Percentiles rank a stretch among this genome's conserved stretches.
Conservation (phyloP, 768 basidiomycete species). For the Coprinellus micaceus region DNA sequence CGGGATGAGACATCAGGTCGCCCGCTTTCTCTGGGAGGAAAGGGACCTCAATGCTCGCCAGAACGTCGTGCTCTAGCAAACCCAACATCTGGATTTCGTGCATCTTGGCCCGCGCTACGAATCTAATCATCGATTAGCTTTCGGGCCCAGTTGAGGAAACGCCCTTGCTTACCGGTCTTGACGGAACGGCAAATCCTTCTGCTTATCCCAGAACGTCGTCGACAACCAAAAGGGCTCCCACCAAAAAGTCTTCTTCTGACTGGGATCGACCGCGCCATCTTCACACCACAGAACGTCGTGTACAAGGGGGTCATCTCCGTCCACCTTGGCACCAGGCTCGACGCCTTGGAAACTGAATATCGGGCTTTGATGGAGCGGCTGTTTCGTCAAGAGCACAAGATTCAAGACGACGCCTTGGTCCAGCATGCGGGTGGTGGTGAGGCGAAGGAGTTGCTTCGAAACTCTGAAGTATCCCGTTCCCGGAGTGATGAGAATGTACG, state of each 20-base stretch:
- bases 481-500: slow-evolving; percentile 84
- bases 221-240: slow-evolving; percentile 90
- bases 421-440: slow-evolving; percentile 91
- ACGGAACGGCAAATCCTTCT: slow-evolving; percentile 81
- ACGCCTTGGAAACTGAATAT: slow-evolving; percentile 83
- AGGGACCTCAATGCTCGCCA: slow-evolving; percentile 85
- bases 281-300: slow-evolving; percentile 78
- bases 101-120: slow-evolving; percentile 94
- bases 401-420: slow-evolving; percentile 92
- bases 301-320: slow-evolving; percentile 48
- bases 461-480: slow-evolving; percentile 94
- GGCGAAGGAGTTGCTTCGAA: slow-evolving; percentile 80
- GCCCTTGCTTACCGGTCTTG: slow-evolving; percentile 55
- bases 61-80: slow-evolving; percentile 84
- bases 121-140: slow-evolving; percentile 42
- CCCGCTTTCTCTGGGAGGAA: slow-evolving; percentile 52
- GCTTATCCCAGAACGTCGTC: slow-evolving; percentile 82
- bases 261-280: slow-evolving; percentile 41
- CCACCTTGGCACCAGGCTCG: slow-evolving; percentile 51
- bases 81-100: slow-evolving; percentile 96
- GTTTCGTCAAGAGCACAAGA: slow-evolving; percentile 84
- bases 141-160: too few relatives aligned
- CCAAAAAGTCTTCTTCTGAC: slow-evolving; percentile 64
- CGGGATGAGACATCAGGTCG: slow-evolving; percentile 26
- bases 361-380: slow-evolving; percentile 89